phyloP scores from a whole-genome alignment of 768 basidiomycete species.

The Dentipellis sp. region DNA sequence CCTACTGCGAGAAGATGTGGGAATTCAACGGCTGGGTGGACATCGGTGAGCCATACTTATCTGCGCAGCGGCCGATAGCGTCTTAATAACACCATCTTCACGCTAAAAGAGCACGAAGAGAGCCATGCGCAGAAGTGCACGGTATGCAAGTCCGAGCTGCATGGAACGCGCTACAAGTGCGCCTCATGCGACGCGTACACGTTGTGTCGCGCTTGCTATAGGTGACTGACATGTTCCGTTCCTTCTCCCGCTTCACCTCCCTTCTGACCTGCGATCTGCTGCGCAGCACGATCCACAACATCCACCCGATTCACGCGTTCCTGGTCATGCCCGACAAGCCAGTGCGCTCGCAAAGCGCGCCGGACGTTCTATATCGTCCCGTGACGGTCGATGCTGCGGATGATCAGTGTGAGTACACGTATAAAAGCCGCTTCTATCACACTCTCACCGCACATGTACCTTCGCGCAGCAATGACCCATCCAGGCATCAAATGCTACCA shows the following conservation, averaged over 20 bases:
- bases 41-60: conserved; percentile 51
- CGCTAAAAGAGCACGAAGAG: conserved; percentile 62
- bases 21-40: conserved; percentile 77
- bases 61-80: conserved; percentile 2
- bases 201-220: conserved; percentile 76
- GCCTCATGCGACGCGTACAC: conserved; percentile 71
- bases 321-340: conserved; percentile 65
- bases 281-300: conserved; percentile 76
- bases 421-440: not conserved
- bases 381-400: conserved; percentile 6
- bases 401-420: conserved; percentile 8
- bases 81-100: not conserved
- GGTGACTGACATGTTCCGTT: conserved; percentile 31
- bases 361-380: conserved; percentile 22
- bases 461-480: conserved; percentile 11
- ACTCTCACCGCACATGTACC: not conserved
- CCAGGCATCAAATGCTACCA: conserved; percentile 11
- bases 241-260: not conserved
- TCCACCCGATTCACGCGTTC: conserved; percentile 87
- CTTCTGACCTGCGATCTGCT: conserved; percentile 4
- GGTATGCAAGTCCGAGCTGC: conserved; percentile 61
- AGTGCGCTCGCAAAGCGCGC: conserved; percentile 29
- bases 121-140: conserved; percentile 58
- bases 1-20: conserved; percentile 85
- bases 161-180: conserved; percentile 73